Evolutionary conservation across 345 rosid species (phyloP).

Genomic region (Corymbia maculata): DNA sequence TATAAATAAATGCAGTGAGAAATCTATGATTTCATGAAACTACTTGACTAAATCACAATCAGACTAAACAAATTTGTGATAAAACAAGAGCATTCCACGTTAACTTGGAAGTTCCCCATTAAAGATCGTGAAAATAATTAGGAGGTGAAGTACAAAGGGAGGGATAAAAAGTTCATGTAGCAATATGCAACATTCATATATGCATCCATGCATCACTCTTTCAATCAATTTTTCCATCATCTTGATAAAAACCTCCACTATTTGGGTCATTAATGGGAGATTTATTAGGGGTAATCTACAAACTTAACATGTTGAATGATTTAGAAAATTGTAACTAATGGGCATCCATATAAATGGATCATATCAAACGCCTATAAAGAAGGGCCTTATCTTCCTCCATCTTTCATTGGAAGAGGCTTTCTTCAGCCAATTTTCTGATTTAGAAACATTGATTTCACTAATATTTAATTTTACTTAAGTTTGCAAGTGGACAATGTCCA

Average conservation of each 20-base stretch:
- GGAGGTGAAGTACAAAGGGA: background rate
- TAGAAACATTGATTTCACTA: background rate
- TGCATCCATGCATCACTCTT: background rate
- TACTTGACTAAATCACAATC: background rate
- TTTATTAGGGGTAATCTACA: background rate
- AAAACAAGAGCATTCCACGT: background rate
- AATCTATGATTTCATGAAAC: background rate
- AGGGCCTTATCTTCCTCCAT: background rate
- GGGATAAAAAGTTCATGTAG: background rate
- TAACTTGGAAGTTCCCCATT: background rate
- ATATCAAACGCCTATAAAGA: background rate
- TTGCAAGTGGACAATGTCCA: background rate
- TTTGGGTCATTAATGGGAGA: background rate
- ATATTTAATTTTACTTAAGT: background rate
- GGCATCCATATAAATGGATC: background rate
- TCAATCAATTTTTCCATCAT: background rate
- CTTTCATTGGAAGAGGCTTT: background rate
- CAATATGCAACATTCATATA: background rate
- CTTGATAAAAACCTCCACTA: background rate
- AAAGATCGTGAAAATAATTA: background rate
- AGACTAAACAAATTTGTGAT: background rate
- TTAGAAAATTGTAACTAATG: background rate
- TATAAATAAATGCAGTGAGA: background rate
- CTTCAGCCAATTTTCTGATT: background rate
- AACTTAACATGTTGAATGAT: background rate